phyloP scores from a whole-genome alignment of 345 rosid genomes.

The Dipteronia sinensis region DNA sequence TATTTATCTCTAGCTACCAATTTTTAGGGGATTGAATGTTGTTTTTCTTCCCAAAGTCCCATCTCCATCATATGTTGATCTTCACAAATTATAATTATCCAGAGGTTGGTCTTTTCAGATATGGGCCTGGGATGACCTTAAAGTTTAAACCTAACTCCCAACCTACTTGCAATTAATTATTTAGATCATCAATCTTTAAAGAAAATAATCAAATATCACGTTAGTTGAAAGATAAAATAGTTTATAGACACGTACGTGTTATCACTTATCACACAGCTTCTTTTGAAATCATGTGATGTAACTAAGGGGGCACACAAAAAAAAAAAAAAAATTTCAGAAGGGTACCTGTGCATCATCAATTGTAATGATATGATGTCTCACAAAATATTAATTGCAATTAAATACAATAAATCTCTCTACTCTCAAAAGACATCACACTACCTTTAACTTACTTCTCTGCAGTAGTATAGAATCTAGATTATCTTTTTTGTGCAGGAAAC shows the following conservation, averaged over 20 bases:
- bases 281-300: neutral
- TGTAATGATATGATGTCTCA: no score
- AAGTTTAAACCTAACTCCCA: slow-evolving; percentile 23
- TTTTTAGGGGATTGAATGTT: neutral
- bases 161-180: slow-evolving; percentile 22
- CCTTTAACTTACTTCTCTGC: neutral
- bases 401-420: neutral
- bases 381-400: neutral
- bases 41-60: no score
- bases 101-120: neutral
- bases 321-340: no score
- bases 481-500: neutral
- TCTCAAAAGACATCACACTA: neutral
- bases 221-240: slow-evolving; percentile 18
- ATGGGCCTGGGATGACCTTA: slow-evolving; percentile 10
- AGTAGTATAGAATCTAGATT: neutral
- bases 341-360: no score
- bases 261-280: neutral
- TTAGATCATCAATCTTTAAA: slow-evolving; percentile 11
- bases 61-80: no score
- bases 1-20: neutral
- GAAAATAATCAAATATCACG: slow-evolving; percentile 2
- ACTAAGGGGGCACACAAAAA: no score
- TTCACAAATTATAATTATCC: no score
- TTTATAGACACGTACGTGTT: slow-evolving; percentile 1